Evolutionary conservation across 805 yeast species (phyloP).

Genomic region (Hanseniaspora lindneri): DNA sequence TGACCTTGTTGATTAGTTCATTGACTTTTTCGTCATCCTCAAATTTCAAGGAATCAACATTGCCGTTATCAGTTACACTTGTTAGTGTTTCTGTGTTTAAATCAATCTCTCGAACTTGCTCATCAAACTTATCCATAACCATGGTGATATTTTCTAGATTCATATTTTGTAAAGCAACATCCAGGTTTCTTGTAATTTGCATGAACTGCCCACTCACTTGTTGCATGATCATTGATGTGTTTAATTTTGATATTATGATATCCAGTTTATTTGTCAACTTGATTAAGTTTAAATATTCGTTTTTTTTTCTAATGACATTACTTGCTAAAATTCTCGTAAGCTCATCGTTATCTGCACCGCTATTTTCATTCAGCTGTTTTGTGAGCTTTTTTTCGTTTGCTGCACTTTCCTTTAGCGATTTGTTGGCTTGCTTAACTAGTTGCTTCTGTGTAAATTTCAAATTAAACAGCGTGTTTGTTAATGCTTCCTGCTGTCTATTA

Average conservation of each 20-base stretch:
- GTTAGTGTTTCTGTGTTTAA: conserved; percentile 46
- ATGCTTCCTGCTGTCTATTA: conserved; percentile 15
- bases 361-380: conserved; percentile 36
- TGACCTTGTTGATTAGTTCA: conserved; percentile 13
- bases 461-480: conserved; percentile 30
- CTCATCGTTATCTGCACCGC: conserved; percentile 56
- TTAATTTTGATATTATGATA: conserved; percentile 90
- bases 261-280: conserved; percentile 82
- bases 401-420: conserved; percentile 82
- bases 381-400: conserved; percentile 79
- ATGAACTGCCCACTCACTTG: conserved; percentile 91
- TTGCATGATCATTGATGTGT: conserved; percentile 96
- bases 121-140: conserved; percentile 95
- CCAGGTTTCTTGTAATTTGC: conserved; percentile 89
- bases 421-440: conserved; percentile 75
- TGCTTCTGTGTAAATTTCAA: conserved; percentile 81
- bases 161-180: conserved; percentile 89
- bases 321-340: conserved; percentile 91
- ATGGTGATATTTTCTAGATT: conserved; percentile 82
- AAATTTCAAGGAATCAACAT: conserved; percentile 11
- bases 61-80: conserved; percentile 11
- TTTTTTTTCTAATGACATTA: conserved; percentile 83
- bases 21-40: conserved; percentile 16
- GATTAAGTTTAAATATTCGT: conserved; percentile 70
- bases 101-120: conserved; percentile 90